Percentiles rank a stretch among this genome's conserved stretches.
phyloP scores from a whole-genome alignment of 2,329 filamentous ascomycete species.

The Drechslerella stenobrocha region DNA sequence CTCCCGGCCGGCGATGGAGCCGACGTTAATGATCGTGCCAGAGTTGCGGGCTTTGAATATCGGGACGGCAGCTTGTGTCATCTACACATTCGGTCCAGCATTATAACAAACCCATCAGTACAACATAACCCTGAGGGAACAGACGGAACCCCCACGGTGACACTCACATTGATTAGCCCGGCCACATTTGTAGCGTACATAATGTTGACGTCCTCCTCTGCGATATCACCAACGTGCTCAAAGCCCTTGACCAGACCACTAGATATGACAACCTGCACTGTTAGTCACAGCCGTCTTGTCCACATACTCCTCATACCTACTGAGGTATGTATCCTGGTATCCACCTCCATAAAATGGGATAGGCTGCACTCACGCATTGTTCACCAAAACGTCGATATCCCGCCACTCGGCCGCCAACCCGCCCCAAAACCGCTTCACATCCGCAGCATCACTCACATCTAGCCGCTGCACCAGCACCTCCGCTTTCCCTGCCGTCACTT shows the following conservation, averaged over 20 bases:
- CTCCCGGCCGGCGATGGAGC: conserved; percentile 86
- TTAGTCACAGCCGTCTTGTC: no score
- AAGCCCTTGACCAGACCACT: conserved; percentile 87
- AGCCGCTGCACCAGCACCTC: conserved; percentile 80
- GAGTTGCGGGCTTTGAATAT: conserved; percentile 72
- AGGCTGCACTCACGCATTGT: conserved; percentile 76
- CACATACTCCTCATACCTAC: no score
- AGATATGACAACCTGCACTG: no score
- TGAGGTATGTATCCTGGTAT: no score
- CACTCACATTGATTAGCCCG: conserved; percentile 73
- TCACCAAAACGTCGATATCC: conserved; percentile 82
- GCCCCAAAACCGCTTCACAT: conserved; percentile 71
- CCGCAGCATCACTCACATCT: conserved; percentile 78
- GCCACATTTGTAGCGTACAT: conserved; percentile 96
- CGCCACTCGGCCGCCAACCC: conserved; percentile 75
- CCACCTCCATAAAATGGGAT: neutral
- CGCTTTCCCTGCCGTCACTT: conserved; percentile 72
- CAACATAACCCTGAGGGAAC: no score
- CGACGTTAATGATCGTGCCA: conserved; percentile 81
- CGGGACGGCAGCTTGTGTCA: conserved; percentile 87
- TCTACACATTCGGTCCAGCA: no score
- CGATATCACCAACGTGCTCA: conserved; percentile 80
- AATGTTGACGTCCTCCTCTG: conserved; percentile 74
- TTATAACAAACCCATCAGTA: no score
- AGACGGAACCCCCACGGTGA: no score